These are phyloP conservation scores for Vigna hirtella DNA, from an alignment of 306 rosid species.

Conservation along the genomic window DNA sequence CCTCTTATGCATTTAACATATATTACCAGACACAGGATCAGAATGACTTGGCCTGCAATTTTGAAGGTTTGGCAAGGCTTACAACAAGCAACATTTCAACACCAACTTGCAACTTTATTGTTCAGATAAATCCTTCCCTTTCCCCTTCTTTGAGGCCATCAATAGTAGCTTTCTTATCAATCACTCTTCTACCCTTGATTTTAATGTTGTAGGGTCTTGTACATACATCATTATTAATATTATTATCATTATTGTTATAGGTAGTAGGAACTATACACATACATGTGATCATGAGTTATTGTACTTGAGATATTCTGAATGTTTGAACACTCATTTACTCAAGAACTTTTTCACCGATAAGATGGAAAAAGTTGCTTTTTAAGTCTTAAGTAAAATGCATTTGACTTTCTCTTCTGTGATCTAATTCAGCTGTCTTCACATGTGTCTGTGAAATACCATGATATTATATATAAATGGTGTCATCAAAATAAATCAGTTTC, in stretches of 20 bases:
- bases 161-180: slow-evolving; percentile 41
- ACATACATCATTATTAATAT: not conserved
- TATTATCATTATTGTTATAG: too few species aligned
- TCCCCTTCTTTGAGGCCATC: slow-evolving; percentile 47
- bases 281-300: slow-evolving; percentile 8
- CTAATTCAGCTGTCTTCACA: slow-evolving; percentile 38
- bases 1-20: slow-evolving; percentile 91
- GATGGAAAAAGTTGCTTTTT: not conserved
- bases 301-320: slow-evolving; percentile 11
- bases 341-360: slow-evolving; percentile 1
- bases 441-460: slow-evolving; percentile 7
- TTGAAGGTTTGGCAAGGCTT: slow-evolving; percentile 82
- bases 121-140: slow-evolving; percentile 73
- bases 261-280: not conserved
- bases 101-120: slow-evolving; percentile 77
- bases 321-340: slow-evolving; percentile 23
- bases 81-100: slow-evolving; percentile 78
- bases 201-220: slow-evolving; percentile 53
- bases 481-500: not conserved
- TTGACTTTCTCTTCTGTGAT: slow-evolving; percentile 31
- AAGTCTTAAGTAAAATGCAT: not conserved
- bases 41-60: slow-evolving; percentile 73
- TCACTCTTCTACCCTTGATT: slow-evolving; percentile 37
- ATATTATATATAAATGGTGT: too few species aligned
- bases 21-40: slow-evolving; percentile 88